phyloP scores from a whole-genome alignment of 2,329 filamentous ascomycete species.

The Talaromyces atroroseus region DNA sequence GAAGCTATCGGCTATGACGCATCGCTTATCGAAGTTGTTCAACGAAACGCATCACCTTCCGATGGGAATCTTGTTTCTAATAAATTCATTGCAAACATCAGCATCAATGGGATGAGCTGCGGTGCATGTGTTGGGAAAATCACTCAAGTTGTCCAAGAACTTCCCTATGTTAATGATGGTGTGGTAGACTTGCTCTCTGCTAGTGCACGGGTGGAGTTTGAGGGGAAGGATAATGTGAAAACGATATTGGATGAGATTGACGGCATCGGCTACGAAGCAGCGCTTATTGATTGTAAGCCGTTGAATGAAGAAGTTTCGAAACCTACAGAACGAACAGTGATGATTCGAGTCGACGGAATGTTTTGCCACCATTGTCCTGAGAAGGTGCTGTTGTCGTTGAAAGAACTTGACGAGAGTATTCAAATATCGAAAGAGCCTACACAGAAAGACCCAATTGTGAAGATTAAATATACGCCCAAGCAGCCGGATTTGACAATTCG shows the following conservation, averaged over 20 bases:
- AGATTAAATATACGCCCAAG: constrained; percentile 63
- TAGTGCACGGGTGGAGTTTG: constrained; percentile 46
- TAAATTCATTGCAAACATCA: constrained; percentile 41
- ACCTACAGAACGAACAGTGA: constrained; percentile 50
- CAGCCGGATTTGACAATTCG: constrained; percentile 69
- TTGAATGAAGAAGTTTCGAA: constrained; percentile 25
- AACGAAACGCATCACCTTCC: not conserved
- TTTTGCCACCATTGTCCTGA: constrained; percentile 68
- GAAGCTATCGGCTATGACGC: constrained; percentile 48
- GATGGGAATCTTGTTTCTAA: constrained; percentile 14
- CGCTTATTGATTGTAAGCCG: constrained; percentile 45
- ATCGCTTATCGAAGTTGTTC: constrained; percentile 32
- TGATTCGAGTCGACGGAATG: constrained; percentile 65
- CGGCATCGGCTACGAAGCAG: constrained; percentile 60
- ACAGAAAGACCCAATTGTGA: constrained; percentile 60
- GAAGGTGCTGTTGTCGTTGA: constrained; percentile 31
- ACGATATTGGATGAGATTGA: constrained; percentile 48
- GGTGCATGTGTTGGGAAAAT: constrained; percentile 50
- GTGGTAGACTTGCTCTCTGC: constrained; percentile 50
- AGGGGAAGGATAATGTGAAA: constrained; percentile 41
- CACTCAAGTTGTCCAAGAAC: constrained; percentile 41
- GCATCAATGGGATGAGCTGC: constrained; percentile 55
- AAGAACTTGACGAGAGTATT: constrained; percentile 40
- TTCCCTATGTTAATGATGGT: constrained; percentile 43
- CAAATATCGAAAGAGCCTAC: constrained; percentile 44